Percentiles rank a stretch among this genome's conserved stretches.
Evolutionary conservation across 2,329 filamentous ascomycete genomes (phyloP).

Genomic region (Aspergillus novofumigatus): DNA sequence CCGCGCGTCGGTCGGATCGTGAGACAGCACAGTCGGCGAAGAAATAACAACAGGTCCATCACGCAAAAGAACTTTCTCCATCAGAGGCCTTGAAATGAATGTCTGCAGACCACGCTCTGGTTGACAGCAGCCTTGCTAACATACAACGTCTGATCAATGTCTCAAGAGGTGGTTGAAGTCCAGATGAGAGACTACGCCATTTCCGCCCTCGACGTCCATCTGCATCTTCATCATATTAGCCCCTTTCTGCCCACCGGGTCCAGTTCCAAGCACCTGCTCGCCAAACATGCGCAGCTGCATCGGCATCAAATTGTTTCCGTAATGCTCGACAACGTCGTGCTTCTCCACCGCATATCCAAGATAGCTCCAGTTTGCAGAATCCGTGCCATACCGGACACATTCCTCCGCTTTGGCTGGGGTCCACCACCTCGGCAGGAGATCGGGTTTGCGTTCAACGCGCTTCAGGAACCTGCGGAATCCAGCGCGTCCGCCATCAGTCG

Average conservation of each 20-base stretch:
- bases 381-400: not conserved
- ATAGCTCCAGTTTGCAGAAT: not conserved
- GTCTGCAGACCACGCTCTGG: not conserved
- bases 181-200: not conserved
- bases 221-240: not conserved
- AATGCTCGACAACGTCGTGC: not conserved
- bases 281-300: conserved; percentile 7
- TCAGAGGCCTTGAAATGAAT: not conserved
- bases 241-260: not conserved
- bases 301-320: not conserved
- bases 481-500: not conserved
- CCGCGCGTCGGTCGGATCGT: not conserved
- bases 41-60: not conserved
- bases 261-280: conserved; percentile 7
- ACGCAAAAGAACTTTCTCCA: not conserved
- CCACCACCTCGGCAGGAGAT: conserved; percentile 5
- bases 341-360: not conserved
- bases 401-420: not conserved
- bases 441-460: not conserved
- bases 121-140: too few relatives aligned
- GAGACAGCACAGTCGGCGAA: not conserved
- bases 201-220: not conserved
- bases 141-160: not conserved
- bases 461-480: not conserved
- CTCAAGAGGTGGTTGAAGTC: not conserved